phyloP scores from a whole-genome alignment of 2,329 filamentous ascomycete species.

The Xylariaceae sp. region DNA sequence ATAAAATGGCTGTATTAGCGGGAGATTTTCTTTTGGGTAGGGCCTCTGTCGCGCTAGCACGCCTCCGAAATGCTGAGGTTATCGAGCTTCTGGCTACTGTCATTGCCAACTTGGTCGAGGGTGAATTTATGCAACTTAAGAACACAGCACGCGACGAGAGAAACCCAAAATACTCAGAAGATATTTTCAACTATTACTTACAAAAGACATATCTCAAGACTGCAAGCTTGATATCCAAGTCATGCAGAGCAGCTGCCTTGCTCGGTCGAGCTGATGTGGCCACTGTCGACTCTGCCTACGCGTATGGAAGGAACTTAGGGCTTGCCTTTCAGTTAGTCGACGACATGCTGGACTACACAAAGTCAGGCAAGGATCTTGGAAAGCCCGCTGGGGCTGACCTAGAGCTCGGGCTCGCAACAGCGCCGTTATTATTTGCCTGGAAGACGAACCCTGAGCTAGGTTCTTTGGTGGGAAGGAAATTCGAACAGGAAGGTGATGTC shows the following conservation, averaged over 20 bases:
- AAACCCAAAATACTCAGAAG: slow-evolving; percentile 80
- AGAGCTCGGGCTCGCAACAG: slow-evolving; percentile 88
- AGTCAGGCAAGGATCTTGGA: slow-evolving; percentile 77
- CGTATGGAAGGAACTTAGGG: slow-evolving; percentile 89
- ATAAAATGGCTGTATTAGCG: slow-evolving; percentile 97
- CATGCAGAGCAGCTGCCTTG: slow-evolving; percentile 83
- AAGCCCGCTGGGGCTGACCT: slow-evolving; percentile 94
- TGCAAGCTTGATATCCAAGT: slow-evolving; percentile 92
- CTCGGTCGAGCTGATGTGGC: slow-evolving; percentile 71
- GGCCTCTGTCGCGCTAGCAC: slow-evolving; percentile 87
- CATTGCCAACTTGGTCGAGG: slow-evolving; percentile 95
- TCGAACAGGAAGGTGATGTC: slow-evolving; percentile 78
- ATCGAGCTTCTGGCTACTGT: slow-evolving; percentile 92
- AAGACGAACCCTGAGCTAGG: slow-evolving; percentile 82
- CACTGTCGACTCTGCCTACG: slow-evolving; percentile 86
- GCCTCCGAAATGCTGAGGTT: slow-evolving; percentile 87
- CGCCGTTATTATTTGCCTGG: slow-evolving; percentile 93
- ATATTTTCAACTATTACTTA: slow-evolving; percentile 87
- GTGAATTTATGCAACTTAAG: slow-evolving; percentile 99
- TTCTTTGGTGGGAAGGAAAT: slow-evolving; percentile 86
- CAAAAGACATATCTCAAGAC: slow-evolving; percentile 99
- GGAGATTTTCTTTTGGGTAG: slow-evolving; percentile 94
- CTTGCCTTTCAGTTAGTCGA: slow-evolving; percentile 96
- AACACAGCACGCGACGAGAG: slow-evolving; percentile 88
- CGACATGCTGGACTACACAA: slow-evolving; percentile 95